Percentiles rank a stretch among this genome's conserved stretches.
phyloP scores from a whole-genome alignment of 2,329 filamentous ascomycete species.

The Diaporthe helianthi region DNA sequence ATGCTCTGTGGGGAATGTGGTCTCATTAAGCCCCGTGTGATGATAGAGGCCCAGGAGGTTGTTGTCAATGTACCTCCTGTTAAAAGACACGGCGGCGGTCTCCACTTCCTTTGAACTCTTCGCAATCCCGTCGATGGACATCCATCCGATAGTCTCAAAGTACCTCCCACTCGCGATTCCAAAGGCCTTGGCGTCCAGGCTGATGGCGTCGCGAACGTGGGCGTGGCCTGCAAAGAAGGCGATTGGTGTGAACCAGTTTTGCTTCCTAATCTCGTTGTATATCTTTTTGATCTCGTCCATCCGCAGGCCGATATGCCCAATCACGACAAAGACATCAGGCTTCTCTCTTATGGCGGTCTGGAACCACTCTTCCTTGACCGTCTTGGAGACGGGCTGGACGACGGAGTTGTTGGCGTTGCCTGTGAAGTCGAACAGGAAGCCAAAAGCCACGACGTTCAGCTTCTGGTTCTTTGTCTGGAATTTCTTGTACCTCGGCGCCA shows the following conservation, averaged over 20 bases:
- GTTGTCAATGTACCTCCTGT: slow-evolving; percentile 89
- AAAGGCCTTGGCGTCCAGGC: slow-evolving; percentile 79
- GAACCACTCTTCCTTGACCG: slow-evolving; percentile 88
- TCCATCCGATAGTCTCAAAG: slow-evolving; percentile 93
- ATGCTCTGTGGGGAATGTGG: slow-evolving; percentile 77
- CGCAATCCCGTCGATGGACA: slow-evolving; percentile 76
- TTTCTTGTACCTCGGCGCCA: slow-evolving; percentile 84
- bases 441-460: slow-evolving; percentile 84
- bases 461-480: slow-evolving; percentile 92
- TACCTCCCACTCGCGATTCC: slow-evolving; percentile 89
- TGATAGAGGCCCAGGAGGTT: slow-evolving; percentile 85
- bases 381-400: slow-evolving; percentile 80
- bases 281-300: slow-evolving; percentile 81
- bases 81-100: slow-evolving; percentile 63
- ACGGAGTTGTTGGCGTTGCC: slow-evolving; percentile 90
- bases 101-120: slow-evolving; percentile 45
- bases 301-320: slow-evolving; percentile 83
- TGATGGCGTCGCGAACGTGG: slow-evolving; percentile 84
- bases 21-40: slow-evolving; percentile 75
- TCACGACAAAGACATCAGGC: slow-evolving; percentile 85
- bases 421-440: slow-evolving; percentile 94
- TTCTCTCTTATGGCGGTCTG: slow-evolving; percentile 83
- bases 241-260: slow-evolving; percentile 83
- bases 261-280: slow-evolving; percentile 77
- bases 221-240: slow-evolving; percentile 91